Evolutionary conservation across 1,284 basidiomycete species (phyloP).

Genomic region (Ustilago trichophora): DNA sequence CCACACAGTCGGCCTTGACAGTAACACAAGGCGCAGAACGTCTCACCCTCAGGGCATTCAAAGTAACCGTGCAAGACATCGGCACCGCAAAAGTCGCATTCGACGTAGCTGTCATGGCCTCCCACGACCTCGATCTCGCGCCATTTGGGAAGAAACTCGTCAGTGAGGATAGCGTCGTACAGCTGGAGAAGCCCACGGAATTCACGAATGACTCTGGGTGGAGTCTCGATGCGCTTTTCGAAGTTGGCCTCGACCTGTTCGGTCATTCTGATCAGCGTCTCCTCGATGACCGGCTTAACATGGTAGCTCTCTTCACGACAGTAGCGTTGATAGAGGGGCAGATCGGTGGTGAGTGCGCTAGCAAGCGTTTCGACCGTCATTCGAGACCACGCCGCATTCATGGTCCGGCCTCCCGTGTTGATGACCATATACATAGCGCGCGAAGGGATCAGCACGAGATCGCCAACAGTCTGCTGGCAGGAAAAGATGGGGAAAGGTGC

Average conservation of each 20-base stretch:
- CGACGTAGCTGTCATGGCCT: conserved; percentile 30
- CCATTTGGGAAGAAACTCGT: conserved; percentile 38
- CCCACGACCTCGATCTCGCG: conserved; percentile 15
- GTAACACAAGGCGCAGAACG: conserved; percentile 42
- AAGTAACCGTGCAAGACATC: conserved; percentile 38
- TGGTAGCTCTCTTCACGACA: conserved; percentile 23
- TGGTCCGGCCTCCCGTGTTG: conserved; percentile 26
- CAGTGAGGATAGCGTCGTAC: conserved; percentile 36
- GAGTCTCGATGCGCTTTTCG: neutral
- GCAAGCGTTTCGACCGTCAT: conserved; percentile 22
- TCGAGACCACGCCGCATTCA: conserved; percentile 36
- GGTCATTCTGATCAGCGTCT: conserved; percentile 16
- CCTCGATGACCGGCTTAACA: conserved; percentile 26
- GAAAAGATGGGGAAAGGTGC: conserved; percentile 22
- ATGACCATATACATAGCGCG: conserved; percentile 20
- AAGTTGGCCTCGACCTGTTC: neutral
- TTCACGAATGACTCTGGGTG: conserved; percentile 2
- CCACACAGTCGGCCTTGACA: conserved; percentile 37
- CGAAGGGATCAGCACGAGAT: conserved; percentile 37
- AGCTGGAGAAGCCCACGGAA: conserved; percentile 24
- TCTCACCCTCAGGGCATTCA: conserved; percentile 31
- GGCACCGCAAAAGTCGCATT: conserved; percentile 49
- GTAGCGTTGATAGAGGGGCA: conserved; percentile 37
- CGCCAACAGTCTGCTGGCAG: conserved; percentile 28
- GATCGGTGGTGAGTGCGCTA: conserved; percentile 20